Evolutionary conservation across 2,329 filamentous ascomycete genomes (phyloP).

Genomic region (Trichothecium sympodiale): DNA sequence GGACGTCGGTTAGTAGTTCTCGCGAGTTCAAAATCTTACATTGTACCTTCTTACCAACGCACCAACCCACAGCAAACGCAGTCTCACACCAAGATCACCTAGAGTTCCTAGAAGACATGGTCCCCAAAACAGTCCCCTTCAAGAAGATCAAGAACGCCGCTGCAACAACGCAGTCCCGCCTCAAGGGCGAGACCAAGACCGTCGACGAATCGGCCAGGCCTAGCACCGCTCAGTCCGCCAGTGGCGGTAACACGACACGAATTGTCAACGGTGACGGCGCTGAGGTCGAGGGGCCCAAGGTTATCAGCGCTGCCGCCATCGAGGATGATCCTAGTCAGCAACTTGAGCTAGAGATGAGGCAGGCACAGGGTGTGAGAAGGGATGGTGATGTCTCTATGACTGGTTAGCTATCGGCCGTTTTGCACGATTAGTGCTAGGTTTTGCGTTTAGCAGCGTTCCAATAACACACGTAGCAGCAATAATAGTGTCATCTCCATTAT

Average conservation of each 20-base stretch:
- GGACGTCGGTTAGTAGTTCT: constrained; percentile 59
- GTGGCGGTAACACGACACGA: constrained; percentile 17
- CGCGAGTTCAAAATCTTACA: too few relatives aligned
- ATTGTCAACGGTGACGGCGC: constrained; percentile 16
- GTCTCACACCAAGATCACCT: constrained; percentile 85
- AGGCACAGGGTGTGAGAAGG: constrained; percentile 21
- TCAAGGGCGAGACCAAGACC: constrained; percentile 20
- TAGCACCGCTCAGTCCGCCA: constrained; percentile 4
- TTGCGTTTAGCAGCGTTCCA: too few relatives aligned
- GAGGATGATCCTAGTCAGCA: constrained; percentile 38
- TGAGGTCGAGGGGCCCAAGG: background rate
- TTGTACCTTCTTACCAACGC: background rate
- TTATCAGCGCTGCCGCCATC: constrained; percentile 6
- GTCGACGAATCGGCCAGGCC: constrained; percentile 10
- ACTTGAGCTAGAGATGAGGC: constrained; percentile 43
- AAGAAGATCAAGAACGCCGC: constrained; percentile 63
- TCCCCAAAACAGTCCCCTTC: constrained; percentile 76
- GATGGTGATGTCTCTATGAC: constrained; percentile 51
- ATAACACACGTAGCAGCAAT: too few relatives aligned
- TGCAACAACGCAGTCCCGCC: constrained; percentile 34
- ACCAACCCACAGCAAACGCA: constrained; percentile 53
- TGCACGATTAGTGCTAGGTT: too few relatives aligned
- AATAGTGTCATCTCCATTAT: background rate
- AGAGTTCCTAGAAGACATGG: constrained; percentile 85
- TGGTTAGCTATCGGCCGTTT: constrained; percentile 22